A percentile compares a stretch with the other conserved stretches of the same genome.
Conservation (phyloP, 2,329 filamentous ascomycete genomes). For the Zarea fungicola region DNA sequence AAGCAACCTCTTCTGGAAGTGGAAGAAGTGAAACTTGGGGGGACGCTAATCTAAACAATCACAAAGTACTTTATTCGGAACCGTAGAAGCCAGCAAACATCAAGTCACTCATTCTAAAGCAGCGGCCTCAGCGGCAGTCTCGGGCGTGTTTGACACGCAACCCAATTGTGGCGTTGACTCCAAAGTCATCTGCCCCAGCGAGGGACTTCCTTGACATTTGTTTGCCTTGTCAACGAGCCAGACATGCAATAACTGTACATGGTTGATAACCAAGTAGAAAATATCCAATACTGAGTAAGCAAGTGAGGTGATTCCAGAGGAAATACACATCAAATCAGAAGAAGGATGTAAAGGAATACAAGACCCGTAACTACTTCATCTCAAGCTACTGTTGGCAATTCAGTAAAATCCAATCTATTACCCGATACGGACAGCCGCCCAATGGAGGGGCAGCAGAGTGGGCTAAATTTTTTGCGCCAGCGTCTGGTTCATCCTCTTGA, state of each 20-base stretch:
- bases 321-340: neutral
- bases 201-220: neutral
- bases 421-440: slow-evolving; percentile 6
- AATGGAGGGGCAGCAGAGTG: slow-evolving; percentile 11
- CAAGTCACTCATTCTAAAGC: neutral
- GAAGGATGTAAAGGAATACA: neutral
- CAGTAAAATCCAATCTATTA: neutral
- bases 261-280: neutral
- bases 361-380: neutral
- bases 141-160: neutral
- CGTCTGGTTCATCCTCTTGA: neutral
- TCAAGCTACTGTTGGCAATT: neutral
- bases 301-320: no score
- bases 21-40: no score
- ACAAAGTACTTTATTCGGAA: no score
- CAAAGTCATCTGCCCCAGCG: slow-evolving; percentile 3
- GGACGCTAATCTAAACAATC: no score
- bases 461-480: slow-evolving; percentile 6
- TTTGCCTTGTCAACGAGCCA: neutral
- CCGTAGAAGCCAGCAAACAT: no score
- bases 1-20: neutral
- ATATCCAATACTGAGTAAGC: neutral
- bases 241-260: neutral
- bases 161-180: neutral
- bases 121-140: neutral